Evolutionary conservation across 176 grass and related monocot genomes (phyloP), one percentile per base, ranked within the genome.

Genomic region (Cenchrus americanus): DNA sequence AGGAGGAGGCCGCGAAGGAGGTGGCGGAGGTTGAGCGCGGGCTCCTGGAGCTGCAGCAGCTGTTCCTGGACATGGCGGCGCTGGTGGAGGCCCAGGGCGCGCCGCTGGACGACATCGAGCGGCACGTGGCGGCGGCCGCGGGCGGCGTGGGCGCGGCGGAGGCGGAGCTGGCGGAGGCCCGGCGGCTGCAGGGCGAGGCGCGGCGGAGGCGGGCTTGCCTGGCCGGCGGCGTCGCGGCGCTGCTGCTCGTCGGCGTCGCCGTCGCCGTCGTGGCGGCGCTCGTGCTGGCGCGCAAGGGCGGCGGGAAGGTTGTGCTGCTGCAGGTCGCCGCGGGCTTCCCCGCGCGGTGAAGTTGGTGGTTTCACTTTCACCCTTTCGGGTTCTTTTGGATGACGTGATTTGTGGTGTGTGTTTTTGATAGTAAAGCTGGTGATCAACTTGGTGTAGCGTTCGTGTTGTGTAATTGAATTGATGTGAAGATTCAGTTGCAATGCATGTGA

Each of bases 1-100:
- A 89, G 85, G 66, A 92, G 47, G 88, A 24, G 86, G 42, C 79
- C 86, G 74, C 80, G 83, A 85, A 24, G 14, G 83, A 89, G 58
- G 82, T 79, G 51, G 80, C 60, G 21, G 88, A 94, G 64, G 73
- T 94, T 42, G 89, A 97, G 86, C 77, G 79, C 62, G 82, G 89
- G 21, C 87, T 97, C 23, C 17, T 90, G 62, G 94, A 97, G 73
- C 88, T 97, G 42, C 94, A 97, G 8, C 89, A 97, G 94, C 78
- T 97, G 76, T 97, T 97, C 83, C 67, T 90, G 63, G 92, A 97
- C 83, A 97, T 97, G 92, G 91, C 88, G 0, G 86, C 74, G 83
- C 83, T 94, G 23, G 92, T 97, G 62, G 89, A 92, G 21, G 72
- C 83, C 11, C 90, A 97, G 80, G 92, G 86, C 13, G 83, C 83